Conservation (phyloP, 441 rosid genomes). For the Euphorbia corollata region DNA sequence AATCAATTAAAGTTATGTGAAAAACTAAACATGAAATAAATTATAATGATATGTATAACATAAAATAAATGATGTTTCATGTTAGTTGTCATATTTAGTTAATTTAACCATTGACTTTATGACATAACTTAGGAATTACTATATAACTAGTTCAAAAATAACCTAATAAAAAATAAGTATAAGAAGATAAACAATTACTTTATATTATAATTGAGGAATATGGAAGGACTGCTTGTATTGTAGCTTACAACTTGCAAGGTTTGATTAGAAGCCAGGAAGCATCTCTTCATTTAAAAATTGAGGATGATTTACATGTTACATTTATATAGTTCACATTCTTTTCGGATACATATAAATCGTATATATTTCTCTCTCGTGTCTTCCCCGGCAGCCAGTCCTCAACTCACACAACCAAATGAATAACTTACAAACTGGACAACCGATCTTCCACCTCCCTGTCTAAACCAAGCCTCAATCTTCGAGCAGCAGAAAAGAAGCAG, state of each 20-base stretch:
- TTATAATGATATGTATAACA: too few species aligned
- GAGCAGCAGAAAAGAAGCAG: too few species aligned
- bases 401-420: conserved; percentile 33
- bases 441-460: conserved; percentile 53
- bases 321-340: conserved; percentile 21
- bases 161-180: too few species aligned
- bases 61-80: too few species aligned
- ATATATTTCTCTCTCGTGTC: neutral
- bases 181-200: neutral
- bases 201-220: conserved; percentile 1
- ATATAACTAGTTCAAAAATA: too few species aligned
- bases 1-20: too few species aligned
- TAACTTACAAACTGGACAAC: conserved; percentile 33
- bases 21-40: too few species aligned
- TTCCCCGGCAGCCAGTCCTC: conserved; percentile 15
- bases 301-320: conserved; percentile 45
- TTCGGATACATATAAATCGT: conserved; percentile 11
- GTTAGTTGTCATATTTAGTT: too few species aligned
- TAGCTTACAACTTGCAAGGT: conserved; percentile 8
- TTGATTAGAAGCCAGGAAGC: conserved; percentile 28
- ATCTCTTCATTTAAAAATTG: conserved; percentile 46
- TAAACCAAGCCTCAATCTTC: neutral
- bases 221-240: neutral
- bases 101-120: too few species aligned
- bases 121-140: too few species aligned